A percentile compares a stretch with the other conserved stretches of the same genome.
These are phyloP conservation scores for Pythium volutum DNA, from an alignment of 352 stramenopile genomes.

Conservation along the genomic window DNA sequence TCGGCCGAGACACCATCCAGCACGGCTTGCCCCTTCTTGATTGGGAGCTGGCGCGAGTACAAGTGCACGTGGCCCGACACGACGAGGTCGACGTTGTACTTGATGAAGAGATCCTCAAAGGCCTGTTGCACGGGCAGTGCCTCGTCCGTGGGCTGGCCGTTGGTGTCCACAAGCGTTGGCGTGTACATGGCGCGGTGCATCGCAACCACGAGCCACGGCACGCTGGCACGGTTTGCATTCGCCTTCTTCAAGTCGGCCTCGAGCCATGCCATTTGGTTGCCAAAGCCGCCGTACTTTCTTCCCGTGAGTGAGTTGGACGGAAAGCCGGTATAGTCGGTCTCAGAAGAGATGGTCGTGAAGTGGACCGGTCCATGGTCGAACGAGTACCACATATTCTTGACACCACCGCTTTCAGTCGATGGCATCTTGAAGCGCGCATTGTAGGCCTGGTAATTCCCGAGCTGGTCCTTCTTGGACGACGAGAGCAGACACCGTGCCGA, in stretches of 20 bases:
- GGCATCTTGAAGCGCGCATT: constrained; percentile 88
- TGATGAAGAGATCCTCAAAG: constrained; percentile 58
- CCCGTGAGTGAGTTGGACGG: constrained; percentile 25
- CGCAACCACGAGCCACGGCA: constrained; percentile 51
- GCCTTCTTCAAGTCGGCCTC: constrained; percentile 52
- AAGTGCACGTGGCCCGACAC: constrained; percentile 45
- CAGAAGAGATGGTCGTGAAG: constrained; percentile 79
- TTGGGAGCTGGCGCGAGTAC: constrained; percentile 52
- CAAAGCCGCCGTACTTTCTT: constrained; percentile 27
- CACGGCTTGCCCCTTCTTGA: constrained; percentile 30
- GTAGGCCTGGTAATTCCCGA: constrained; percentile 84
- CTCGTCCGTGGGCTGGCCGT: constrained; percentile 33
- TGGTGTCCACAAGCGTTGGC: constrained; percentile 24
- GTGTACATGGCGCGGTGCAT: constrained; percentile 62
- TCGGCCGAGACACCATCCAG: constrained; percentile 46
- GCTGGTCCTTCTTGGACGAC: constrained; percentile 37
- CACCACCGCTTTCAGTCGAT: constrained; percentile 47
- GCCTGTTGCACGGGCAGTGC: constrained; percentile 34
- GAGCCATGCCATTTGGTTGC: constrained; percentile 47
- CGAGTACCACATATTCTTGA: constrained; percentile 87
- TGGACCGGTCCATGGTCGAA: constrained; percentile 84
- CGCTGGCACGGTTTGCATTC: constrained; percentile 34
- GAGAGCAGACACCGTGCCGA: constrained; percentile 57
- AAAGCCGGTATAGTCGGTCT: constrained; percentile 54
- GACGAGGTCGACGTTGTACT: constrained; percentile 63